Evolutionary conservation across 2,329 filamentous ascomycete genomes (phyloP).

Genomic region (Ophiostoma ulmi): DNA sequence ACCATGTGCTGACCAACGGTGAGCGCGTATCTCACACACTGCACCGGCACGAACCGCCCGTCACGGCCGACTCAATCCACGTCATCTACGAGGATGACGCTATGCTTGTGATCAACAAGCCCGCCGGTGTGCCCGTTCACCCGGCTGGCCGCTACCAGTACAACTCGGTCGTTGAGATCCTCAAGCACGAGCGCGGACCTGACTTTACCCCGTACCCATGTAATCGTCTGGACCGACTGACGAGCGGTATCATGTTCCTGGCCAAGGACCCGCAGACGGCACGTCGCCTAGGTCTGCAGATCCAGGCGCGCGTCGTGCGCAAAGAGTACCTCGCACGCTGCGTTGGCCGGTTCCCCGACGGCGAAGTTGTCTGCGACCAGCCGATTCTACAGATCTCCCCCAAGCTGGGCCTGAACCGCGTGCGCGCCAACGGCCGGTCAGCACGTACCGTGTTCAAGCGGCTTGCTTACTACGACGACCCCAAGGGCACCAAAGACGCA

Average conservation of each 20-base stretch:
- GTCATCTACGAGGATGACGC: slow-evolving; percentile 88
- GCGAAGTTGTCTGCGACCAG: slow-evolving; percentile 85
- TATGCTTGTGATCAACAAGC: slow-evolving; percentile 96
- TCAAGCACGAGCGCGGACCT: slow-evolving; percentile 66
- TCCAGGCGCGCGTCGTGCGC: slow-evolving; percentile 73
- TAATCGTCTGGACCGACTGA: slow-evolving; percentile 89
- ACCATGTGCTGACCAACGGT: slow-evolving; percentile 76
- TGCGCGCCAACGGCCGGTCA: slow-evolving; percentile 86
- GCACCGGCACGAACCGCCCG: slow-evolving; percentile 92
- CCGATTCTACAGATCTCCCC: slow-evolving; percentile 92
- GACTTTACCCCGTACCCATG: slow-evolving; percentile 62
- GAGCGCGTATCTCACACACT: slow-evolving; percentile 88
- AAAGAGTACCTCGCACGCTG: slow-evolving; percentile 96
- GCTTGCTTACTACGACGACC: slow-evolving; percentile 69
- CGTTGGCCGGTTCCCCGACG: slow-evolving; percentile 84
- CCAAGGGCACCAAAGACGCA: background rate
- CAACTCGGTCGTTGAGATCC: slow-evolving; percentile 91
- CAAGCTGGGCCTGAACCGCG: slow-evolving; percentile 87
- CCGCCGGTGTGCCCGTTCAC: slow-evolving; percentile 89
- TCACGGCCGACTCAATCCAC: slow-evolving; percentile 71
- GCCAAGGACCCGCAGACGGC: slow-evolving; percentile 80
- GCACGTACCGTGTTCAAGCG: slow-evolving; percentile 88
- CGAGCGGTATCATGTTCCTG: slow-evolving; percentile 97
- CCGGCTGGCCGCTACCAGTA: slow-evolving; percentile 92
- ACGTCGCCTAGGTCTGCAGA: slow-evolving; percentile 68